Conservation (phyloP, 2,329 filamentous ascomycete genomes). For the Monosporascus sp. region DNA sequence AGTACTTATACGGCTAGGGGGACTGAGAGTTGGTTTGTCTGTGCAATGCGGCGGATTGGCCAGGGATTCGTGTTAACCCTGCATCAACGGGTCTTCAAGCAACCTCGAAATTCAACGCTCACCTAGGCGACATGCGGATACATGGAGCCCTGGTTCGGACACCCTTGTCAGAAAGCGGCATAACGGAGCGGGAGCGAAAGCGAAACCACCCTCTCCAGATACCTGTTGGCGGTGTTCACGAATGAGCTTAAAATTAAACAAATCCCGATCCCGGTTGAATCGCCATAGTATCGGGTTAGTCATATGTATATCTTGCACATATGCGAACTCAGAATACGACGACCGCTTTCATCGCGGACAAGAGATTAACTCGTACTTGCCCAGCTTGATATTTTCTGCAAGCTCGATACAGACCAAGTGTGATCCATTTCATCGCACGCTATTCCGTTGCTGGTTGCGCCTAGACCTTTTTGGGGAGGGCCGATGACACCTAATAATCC, state of each 20-base stretch:
- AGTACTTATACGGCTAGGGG: slow-evolving; percentile 2
- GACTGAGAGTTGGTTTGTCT: slow-evolving; percentile 12
- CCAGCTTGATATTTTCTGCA: background rate
- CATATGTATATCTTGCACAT: too few relatives aligned
- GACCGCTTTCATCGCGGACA: too few relatives aligned
- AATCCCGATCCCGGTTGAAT: background rate
- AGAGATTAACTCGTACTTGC: too few relatives aligned
- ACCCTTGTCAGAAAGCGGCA: background rate
- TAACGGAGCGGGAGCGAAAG: background rate
- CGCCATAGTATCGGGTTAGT: background rate
- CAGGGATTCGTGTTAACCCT: slow-evolving; percentile 13
- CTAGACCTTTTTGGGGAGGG: slow-evolving; percentile 18
- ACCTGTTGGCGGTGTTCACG: background rate
- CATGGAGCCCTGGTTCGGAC: background rate
- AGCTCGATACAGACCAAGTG: slow-evolving; percentile 8
- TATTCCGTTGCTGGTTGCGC: slow-evolving; percentile 1
- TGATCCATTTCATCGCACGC: slow-evolving; percentile 15
- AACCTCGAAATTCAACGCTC: background rate
- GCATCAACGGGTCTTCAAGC: slow-evolving; percentile 8
- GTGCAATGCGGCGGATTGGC: slow-evolving; percentile 13
- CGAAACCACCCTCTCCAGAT: slow-evolving; percentile 5
- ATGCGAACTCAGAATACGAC: too few relatives aligned
- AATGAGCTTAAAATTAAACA: background rate
- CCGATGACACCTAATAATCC: slow-evolving; percentile 22
- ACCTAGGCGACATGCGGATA: background rate